Base-by-base conservation (phyloP, 2,329 filamentous ascomycete species). In the Curvularia sp. region DNA sequence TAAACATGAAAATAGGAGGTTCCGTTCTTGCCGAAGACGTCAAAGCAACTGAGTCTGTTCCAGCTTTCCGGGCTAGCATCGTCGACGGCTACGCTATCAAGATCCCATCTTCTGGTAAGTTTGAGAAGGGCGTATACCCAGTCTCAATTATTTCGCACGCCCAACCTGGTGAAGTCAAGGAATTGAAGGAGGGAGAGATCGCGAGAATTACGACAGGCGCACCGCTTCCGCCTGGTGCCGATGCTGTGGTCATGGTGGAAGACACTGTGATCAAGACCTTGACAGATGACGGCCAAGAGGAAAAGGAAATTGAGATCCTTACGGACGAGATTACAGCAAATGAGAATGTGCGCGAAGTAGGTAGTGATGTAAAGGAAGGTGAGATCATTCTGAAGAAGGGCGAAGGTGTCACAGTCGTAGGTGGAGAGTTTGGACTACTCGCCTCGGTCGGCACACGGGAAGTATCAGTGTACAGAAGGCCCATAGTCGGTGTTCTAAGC, bases 241-340 rank as follows among this genome's bases (percentile, higher is more conserved):
- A 92, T 26, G 89, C 94, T 0, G 93, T 99, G 5, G 89, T 97
- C 47, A 98, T 96, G 92, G 95, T 99, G 0, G 95, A 99, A 79
- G 95, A 97, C 71, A 99, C 95, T 0, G 79, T 88, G 0, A 81
- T 99, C 4, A 87, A 85, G 60, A 88, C 86, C 1, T 87, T 86
- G 77, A 95, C 92, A 0, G 88, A 90, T 0, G 91, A 96, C 66
- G 91, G 88, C 0, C 84, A 83, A 50, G 95, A 99, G 78, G 95
- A 99, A 76, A 89, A 88, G 49, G 90, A 93, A 61, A 86, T 99
- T 2, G 91, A 96, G 74, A 93, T 99, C 38, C 81, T 96, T 1
- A 92, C 92, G 0, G 87, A 89, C 28, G 86, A 86, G 8, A 87
- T 97, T 49, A 86, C 86, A 51, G 80, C 86, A 3, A 91, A 90